These are phyloP conservation scores for Krasilnikovozyma curviuscula DNA, from an alignment of 768 basidiomycete species.

Conservation along the genomic window DNA sequence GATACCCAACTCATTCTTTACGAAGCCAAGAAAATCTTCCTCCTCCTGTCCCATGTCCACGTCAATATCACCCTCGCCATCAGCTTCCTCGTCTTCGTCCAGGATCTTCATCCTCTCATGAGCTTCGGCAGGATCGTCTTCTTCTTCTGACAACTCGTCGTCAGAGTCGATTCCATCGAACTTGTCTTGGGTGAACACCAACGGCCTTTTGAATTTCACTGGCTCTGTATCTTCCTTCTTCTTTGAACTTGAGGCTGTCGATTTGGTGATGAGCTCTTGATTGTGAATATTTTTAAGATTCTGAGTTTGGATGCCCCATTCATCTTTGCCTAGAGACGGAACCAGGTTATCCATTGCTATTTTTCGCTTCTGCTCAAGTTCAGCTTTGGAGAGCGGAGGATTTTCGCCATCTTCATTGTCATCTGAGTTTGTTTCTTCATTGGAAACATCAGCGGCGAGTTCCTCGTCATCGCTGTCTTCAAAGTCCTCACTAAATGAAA, in stretches of 20 bases:
- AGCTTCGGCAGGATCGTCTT: constrained; percentile 21
- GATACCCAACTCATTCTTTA: constrained; percentile 76
- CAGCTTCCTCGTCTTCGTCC: constrained; percentile 42
- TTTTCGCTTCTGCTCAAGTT: constrained; percentile 36
- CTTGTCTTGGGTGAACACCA: constrained; percentile 57
- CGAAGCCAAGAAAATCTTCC: constrained; percentile 88
- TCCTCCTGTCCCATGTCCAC: constrained; percentile 83
- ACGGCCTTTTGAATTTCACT: constrained; percentile 50
- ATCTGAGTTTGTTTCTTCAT: neutral
- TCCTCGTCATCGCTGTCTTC: constrained; percentile 31
- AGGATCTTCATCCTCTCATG: constrained; percentile 25
- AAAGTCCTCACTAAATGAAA: constrained; percentile 47
- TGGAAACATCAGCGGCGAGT: constrained; percentile 9
- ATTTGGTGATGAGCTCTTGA: neutral
- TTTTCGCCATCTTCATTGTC: neutral
- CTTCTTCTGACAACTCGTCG: constrained; percentile 46
- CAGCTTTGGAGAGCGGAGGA: constrained; percentile 25
- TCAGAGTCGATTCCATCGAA: constrained; percentile 89
- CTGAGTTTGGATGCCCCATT: constrained; percentile 50
- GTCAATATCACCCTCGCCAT: constrained; percentile 43
- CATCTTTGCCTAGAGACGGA: constrained; percentile 51
- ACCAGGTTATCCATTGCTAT: constrained; percentile 64
- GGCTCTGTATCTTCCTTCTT: constrained; percentile 15
- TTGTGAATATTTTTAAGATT: neutral
- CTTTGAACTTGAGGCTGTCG: neutral